Evolutionary conservation across 371 early-diverging fungal species (phyloP).

Genomic region (Antonospora locustae): DNA sequence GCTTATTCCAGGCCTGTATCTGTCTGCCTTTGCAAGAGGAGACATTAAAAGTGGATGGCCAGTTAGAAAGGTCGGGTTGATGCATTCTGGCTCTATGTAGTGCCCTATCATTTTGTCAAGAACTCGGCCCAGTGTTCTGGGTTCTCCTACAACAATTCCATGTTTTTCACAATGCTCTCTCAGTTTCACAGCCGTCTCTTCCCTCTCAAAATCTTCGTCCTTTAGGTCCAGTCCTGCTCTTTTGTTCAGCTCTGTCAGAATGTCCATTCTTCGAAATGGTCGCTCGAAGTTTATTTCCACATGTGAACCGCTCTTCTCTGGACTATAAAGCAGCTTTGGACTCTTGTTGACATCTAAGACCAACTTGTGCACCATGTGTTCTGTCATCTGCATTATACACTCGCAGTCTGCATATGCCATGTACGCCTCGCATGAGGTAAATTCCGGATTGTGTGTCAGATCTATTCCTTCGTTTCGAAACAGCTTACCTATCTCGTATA

Average conservation of each 20-base stretch:
- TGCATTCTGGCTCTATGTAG: conserved; percentile 79
- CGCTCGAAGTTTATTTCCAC: conserved; percentile 76
- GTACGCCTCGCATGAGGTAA: conserved; percentile 96
- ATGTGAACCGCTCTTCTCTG: conserved; percentile 65
- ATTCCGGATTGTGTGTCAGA: conserved; percentile 98
- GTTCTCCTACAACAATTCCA: conserved; percentile 74
- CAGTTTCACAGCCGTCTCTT: conserved; percentile 69
- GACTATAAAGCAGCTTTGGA: conserved; percentile 75
- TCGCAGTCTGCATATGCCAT: conserved; percentile 96
- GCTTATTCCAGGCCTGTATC: conserved; percentile 71
- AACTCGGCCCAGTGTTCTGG: conserved; percentile 78
- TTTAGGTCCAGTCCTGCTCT: conserved; percentile 66
- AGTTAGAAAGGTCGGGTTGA: conserved; percentile 84
- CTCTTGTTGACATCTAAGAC: conserved; percentile 71
- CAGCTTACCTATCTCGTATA: conserved; percentile 95
- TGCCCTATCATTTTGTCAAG: conserved; percentile 96
- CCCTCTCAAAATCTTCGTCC: conserved; percentile 65
- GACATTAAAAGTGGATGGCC: conserved; percentile 96
- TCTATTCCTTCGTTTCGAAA: conserved; percentile 99
- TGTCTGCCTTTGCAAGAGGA: conserved; percentile 92
- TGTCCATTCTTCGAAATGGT: conserved; percentile 81
- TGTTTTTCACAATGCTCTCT: conserved; percentile 73
- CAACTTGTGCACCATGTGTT: conserved; percentile 73
- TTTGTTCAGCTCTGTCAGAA: conserved; percentile 79
- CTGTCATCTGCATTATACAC: conserved; percentile 85